Percentiles rank a stretch among this genome's conserved stretches.
Evolutionary conservation across 805 yeast genomes (phyloP).

Genomic region (Torulaspora gathmanii): DNA sequence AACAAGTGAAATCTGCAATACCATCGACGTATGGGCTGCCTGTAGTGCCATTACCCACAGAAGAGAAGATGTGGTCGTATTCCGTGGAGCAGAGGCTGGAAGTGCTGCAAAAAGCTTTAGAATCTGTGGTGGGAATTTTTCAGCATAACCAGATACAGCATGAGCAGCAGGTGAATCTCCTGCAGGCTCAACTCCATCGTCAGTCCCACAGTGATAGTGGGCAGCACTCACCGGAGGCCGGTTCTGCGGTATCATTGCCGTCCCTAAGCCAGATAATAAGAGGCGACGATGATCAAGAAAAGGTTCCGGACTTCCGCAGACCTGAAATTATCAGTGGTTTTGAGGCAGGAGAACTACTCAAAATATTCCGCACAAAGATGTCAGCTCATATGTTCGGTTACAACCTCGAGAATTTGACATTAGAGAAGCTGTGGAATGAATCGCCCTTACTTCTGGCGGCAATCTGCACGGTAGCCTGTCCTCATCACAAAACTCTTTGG

Average conservation of each 20-base stretch:
- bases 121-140: slow-evolving; percentile 36
- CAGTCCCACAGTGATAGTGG: slow-evolving; percentile 3
- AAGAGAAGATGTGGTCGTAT: slow-evolving; percentile 4
- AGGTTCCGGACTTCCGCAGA: slow-evolving; percentile 7
- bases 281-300: background rate
- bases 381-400: slow-evolving; percentile 66
- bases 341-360: slow-evolving; percentile 44
- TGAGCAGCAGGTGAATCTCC: slow-evolving; percentile 16
- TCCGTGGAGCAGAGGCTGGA: slow-evolving; percentile 38
- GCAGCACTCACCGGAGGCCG: background rate
- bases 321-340: slow-evolving; percentile 31
- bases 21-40: background rate
- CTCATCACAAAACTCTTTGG: slow-evolving; percentile 45
- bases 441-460: slow-evolving; percentile 58
- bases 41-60: background rate
- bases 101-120: slow-evolving; percentile 39
- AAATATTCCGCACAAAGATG: slow-evolving; percentile 50
- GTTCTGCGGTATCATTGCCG: slow-evolving; percentile 5
- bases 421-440: slow-evolving; percentile 47
- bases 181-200: slow-evolving; percentile 14
- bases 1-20: background rate
- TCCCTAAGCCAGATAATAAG: slow-evolving; percentile 11
- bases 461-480: slow-evolving; percentile 56
- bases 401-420: slow-evolving; percentile 46
- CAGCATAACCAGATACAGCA: slow-evolving; percentile 26